These are phyloP conservation scores for Fraxinus platypoda DNA, from an alignment of 305 asterid genomes.

Conservation along the genomic window DNA sequence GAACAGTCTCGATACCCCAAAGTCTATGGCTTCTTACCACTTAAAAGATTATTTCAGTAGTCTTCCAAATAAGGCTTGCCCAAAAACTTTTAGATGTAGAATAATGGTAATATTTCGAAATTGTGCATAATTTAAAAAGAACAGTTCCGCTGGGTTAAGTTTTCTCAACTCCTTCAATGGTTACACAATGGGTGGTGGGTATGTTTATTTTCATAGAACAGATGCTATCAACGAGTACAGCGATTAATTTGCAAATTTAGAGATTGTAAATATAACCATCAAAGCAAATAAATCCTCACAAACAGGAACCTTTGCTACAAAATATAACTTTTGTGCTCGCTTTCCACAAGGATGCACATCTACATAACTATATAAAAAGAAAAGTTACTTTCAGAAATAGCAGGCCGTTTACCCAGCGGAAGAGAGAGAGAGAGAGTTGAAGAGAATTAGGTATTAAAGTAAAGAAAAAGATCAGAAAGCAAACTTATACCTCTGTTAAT, in stretches of 20 bases:
- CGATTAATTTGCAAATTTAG: not conserved
- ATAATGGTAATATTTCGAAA: not conserved
- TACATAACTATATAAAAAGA: not conserved
- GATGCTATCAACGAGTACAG: not conserved
- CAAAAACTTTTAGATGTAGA: not conserved
- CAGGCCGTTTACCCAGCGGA: not conserved
- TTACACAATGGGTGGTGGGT: not conserved
- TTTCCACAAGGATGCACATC: not conserved
- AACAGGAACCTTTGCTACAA: not conserved
- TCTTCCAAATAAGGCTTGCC: constrained; percentile 1
- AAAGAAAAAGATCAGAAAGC: constrained; percentile 17
- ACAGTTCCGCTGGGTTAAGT: not conserved
- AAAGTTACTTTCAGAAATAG: not conserved
- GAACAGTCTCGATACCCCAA: constrained; percentile 1
- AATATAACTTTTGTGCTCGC: not conserved
- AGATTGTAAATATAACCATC: not conserved
- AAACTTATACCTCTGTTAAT: constrained; percentile 73
- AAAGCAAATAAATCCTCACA: not conserved
- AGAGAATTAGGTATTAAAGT: constrained; percentile 2
- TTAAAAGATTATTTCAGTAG: not conserved
- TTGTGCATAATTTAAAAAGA: not conserved
- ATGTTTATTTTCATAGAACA: not conserved
- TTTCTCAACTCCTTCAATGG: not conserved
- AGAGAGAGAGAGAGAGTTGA: too few species aligned
- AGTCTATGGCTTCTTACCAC: not conserved